Base-by-base conservation (phyloP, 23 red algal genomes). In the Gracilaria caudata region DNA sequence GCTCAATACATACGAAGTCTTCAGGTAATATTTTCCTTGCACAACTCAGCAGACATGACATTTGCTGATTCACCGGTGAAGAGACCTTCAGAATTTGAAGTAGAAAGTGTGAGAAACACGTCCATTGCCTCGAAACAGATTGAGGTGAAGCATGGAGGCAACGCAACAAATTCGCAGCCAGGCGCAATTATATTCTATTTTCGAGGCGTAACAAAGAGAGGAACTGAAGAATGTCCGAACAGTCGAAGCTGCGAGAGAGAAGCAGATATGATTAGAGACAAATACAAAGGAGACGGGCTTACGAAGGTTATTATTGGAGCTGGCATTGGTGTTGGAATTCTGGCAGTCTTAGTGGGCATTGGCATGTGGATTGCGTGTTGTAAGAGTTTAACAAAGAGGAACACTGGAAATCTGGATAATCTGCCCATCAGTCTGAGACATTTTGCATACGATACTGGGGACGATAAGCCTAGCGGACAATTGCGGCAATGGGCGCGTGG, bases 361-460 rank as follows among this genome's bases (percentile, higher is more conserved):
- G 73, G 25, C 17, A 24, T 40, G 24, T 70, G 39, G 44, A 28
- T 86, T 20, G 43, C 53, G 11, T 86, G 82, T 45, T 76, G 64
- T 9, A 73, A 59, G 82, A 73, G 51, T 60, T 51, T 70, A 16
- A 73, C 68, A 7, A 73, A 86, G 47, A 78, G 54, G 39, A 25
- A 78, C 17, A 26, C 33, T 32, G 68, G 14, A 64, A 61, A 60
- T 10, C 17, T 68, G 51, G 37, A 61, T 38, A 73, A 64, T 29
- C 43, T 86, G 37, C 85, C 85, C 30, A 51, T 64, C 21, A 74
- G 63, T 33, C 45, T 89, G 41, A 38, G 61, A 37, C 85, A 89
- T 61, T 89, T 89, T 49, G 85, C 85, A 46, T 89, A 79, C 56
- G 85, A 89, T 78, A 89, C 85, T 68, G 85, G 85, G n/a, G 85